Base-by-base conservation (phyloP, 306 rosid species). In the Albizia julibrissin region DNA sequence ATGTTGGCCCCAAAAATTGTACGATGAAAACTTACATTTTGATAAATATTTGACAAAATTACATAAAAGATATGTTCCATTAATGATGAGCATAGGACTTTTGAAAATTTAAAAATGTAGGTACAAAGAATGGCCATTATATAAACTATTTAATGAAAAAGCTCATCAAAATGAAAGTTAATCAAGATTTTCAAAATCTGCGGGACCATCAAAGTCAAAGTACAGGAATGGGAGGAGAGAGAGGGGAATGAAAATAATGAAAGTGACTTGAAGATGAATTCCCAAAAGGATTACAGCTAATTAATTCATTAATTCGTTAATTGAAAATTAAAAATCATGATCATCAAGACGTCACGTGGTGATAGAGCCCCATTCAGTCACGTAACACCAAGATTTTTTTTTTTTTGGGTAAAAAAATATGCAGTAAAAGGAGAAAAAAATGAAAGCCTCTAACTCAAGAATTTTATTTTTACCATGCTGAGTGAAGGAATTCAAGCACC, bases 311-410 rank as follows among this genome's bases (percentile, higher is more conserved):
- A 75, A 24, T 11, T 26, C 4, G 10, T 22, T 29, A 75, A 65
- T 75, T n/a, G 49, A 52, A 47, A 82, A 80, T 40, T 77, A n/a
- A 76, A 75, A 67, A 76, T 79, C 75, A 76, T 79, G 81, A 79
- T 74, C 86, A 79, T 74, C 86, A 37, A 71, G 52, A 81, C 58
- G 31, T 87, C 93, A 87, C 91, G 83, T 89, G 90, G 81, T 85
- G 89, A 84, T 85, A 83, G 34, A 86, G 34, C 76, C 86, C 83
- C 69, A 75, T 76, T 68, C 85, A 22, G 21, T 83, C 79, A 50
- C 79, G 83, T 84, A 89, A 81, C 82, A 76, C 73, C 13, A 56
- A 59, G 66, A 16, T 59, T 54, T 52, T 52, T 52, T 18, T 33
- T 33, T 34, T 34, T 5, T 5, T 37, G 40, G 40, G 10, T 47